Percentiles rank a stretch among this genome's conserved stretches.
phyloP scores from a whole-genome alignment of 345 rosid genomes.

The Camelina sativa region DNA sequence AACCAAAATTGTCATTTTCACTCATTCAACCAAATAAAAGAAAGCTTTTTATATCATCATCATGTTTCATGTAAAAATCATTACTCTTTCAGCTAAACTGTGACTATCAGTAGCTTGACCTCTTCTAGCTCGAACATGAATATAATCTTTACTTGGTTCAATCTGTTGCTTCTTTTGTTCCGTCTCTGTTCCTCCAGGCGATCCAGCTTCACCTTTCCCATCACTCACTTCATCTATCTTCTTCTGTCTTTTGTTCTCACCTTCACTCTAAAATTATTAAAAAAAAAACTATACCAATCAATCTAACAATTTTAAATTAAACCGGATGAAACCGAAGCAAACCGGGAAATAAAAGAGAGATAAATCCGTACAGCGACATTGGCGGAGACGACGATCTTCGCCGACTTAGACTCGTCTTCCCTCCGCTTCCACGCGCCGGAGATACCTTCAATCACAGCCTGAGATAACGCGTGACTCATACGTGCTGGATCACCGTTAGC shows the following conservation, averaged over 20 bases:
- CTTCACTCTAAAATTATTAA: conserved; percentile 44
- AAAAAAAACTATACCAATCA: background rate
- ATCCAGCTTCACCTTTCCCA: conserved; percentile 50
- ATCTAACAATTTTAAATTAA: background rate
- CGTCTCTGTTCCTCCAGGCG: conserved; percentile 54
- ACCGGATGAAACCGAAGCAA: background rate
- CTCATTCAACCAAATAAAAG: background rate
- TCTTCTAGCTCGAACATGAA: conserved; percentile 92
- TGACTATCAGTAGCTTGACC: conserved; percentile 99
- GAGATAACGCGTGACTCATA: conserved; percentile 46
- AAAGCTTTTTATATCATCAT: too few relatives aligned
- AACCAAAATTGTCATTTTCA: background rate
- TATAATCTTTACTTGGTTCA: conserved; percentile 79
- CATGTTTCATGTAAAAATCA: conserved; percentile 35
- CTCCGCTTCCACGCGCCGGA: conserved; percentile 60
- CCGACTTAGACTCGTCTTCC: conserved; percentile 51
- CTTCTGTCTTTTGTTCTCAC: conserved; percentile 55
- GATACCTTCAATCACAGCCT: conserved; percentile 31
- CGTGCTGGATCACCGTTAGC: conserved; percentile 44
- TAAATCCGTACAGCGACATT: conserved; percentile 48
- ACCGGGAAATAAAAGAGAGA: background rate
- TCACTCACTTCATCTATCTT: conserved; percentile 54
- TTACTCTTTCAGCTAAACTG: conserved; percentile 96
- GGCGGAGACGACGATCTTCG: conserved; percentile 51
- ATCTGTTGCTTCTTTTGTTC: conserved; percentile 55